Percentiles rank a stretch among this genome's conserved stretches.
Conservation (phyloP, 306 rosid species). For the Vigna reflexopilosa region DNA sequence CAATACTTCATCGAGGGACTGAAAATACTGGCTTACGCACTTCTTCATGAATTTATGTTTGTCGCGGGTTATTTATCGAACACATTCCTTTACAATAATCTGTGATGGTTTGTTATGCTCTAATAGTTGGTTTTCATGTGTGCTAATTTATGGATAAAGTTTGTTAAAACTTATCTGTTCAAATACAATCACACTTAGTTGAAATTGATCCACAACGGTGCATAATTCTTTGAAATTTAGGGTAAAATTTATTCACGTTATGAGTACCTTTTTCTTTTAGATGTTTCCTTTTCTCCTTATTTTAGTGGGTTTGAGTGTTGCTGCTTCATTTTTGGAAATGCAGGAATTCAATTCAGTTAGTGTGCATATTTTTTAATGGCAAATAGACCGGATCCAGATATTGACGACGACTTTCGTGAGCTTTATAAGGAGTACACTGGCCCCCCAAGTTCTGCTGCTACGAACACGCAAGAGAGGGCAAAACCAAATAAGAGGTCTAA, state of each 20-base stretch:
- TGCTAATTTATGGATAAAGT: background rate
- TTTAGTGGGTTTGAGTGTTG: conserved; percentile 12
- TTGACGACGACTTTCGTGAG: conserved; percentile 87
- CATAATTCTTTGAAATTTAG: background rate
- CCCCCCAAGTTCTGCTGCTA: conserved; percentile 63
- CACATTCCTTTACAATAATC: background rate
- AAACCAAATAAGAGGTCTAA: conserved; percentile 77
- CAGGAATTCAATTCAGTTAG: conserved; percentile 43
- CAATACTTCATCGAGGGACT: conserved; percentile 2
- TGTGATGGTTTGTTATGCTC: background rate
- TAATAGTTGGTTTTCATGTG: background rate
- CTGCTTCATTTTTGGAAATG: conserved; percentile 36
- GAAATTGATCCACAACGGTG: conserved; percentile 15
- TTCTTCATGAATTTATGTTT: background rate
- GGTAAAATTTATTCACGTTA: background rate
- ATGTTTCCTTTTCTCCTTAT: background rate
- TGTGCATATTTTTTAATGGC: conserved; percentile 57
- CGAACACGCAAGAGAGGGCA: conserved; percentile 58
- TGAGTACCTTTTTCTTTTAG: background rate
- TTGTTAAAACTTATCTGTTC: background rate
- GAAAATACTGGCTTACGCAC: background rate
- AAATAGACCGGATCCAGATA: conserved; percentile 72
- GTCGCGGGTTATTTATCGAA: conserved; percentile 3
- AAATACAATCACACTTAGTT: background rate
- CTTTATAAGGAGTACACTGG: conserved; percentile 99